Percentiles rank a stretch among this genome's conserved stretches.
These are phyloP conservation scores for Aspergillus eucalypticola DNA, from an alignment of 2,329 filamentous ascomycete species.

Conservation along the genomic window DNA sequence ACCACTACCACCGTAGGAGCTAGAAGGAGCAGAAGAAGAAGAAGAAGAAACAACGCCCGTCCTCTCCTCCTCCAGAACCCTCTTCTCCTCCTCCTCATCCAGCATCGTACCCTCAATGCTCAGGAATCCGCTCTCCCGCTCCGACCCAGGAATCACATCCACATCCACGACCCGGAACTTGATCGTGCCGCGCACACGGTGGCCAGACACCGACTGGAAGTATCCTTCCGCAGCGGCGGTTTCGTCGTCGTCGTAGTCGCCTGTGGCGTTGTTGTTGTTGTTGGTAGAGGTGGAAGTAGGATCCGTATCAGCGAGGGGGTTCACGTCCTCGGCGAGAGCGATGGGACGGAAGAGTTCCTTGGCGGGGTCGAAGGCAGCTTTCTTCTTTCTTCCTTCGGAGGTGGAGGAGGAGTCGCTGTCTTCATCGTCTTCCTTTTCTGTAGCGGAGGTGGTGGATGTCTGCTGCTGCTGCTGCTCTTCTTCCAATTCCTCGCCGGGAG, in stretches of 20 bases:
- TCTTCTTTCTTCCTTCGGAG: not conserved
- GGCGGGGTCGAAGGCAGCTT: constrained; percentile 33
- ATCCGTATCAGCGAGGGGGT: constrained; percentile 26
- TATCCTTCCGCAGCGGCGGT: constrained; percentile 62
- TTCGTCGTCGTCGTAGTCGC: constrained; percentile 50
- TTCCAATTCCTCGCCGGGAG: constrained; percentile 49
- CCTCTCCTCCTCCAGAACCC: constrained; percentile 57
- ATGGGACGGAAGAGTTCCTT: constrained; percentile 39
- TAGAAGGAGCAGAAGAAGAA: not conserved
- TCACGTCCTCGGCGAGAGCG: constrained; percentile 1
- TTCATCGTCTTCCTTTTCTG: constrained; percentile 25
- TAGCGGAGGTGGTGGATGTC: not conserved
- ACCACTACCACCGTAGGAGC: too few relatives aligned
- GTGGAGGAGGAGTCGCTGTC: constrained; percentile 12
- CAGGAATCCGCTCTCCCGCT: constrained; percentile 72
- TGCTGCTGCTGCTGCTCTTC: constrained; percentile 5
- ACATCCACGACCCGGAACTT: constrained; percentile 81
- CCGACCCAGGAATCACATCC: constrained; percentile 68
- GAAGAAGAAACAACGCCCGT: constrained; percentile 20
- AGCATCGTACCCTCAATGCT: constrained; percentile 89
- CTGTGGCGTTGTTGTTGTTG: not conserved
- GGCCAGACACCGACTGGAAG: constrained; percentile 72
- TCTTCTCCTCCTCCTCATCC: constrained; percentile 64
- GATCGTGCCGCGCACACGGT: constrained; percentile 68
- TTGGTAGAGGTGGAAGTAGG: constrained; percentile 22